Evolutionary conservation across 345 rosid species (phyloP).

Genomic region (Eucalyptus erythrocorys): DNA sequence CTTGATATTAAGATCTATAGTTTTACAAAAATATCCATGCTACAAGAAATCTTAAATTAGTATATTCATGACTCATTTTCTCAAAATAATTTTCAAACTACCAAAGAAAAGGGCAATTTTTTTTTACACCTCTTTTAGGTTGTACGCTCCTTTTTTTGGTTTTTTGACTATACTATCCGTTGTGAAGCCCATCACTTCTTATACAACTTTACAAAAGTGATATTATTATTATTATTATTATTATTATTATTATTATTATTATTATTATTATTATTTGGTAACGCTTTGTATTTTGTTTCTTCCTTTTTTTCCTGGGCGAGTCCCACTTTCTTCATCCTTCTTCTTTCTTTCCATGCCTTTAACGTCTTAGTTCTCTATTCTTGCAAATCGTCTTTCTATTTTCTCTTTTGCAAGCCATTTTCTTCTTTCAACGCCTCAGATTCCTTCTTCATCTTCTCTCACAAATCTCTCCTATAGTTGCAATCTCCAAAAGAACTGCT

Average conservation of each 20-base stretch:
- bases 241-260: too few relatives aligned
- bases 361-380: background rate
- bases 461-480: too few relatives aligned
- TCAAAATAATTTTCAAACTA: accelerated
- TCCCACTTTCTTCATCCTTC: too few relatives aligned
- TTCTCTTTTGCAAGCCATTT: background rate
- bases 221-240: too few relatives aligned
- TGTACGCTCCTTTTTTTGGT: background rate
- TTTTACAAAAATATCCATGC: accelerated
- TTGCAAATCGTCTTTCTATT: background rate
- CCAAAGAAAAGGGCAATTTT: background rate
- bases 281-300: too few relatives aligned
- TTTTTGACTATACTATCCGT: accelerated
- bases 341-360: background rate
- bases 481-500: background rate
- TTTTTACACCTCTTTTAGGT: background rate
- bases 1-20: background rate
- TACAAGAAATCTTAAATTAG: background rate
- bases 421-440: background rate
- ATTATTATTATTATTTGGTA: too few relatives aligned
- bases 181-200: accelerated
- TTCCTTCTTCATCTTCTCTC: background rate
- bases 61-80: accelerated
- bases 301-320: too few relatives aligned
- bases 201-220: background rate